Evolutionary conservation across 108 stramenopile genomes (phyloP), one percentile per base, ranked within the genome.

Genomic region (Pseudonitzschia pungens): DNA sequence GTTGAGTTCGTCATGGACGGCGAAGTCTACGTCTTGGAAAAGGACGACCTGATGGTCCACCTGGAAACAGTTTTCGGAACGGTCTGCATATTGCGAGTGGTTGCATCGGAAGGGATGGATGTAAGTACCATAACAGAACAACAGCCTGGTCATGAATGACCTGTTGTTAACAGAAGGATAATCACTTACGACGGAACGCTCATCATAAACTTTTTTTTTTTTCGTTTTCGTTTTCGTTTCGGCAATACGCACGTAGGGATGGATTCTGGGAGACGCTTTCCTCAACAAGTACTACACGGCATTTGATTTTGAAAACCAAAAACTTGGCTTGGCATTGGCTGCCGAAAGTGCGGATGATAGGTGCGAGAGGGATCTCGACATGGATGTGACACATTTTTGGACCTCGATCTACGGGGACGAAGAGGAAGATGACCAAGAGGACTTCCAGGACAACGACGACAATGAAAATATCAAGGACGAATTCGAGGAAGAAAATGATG

Each of bases 231-330:
- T 45, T 12, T 68, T 21, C 8, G 20, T 51, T 36, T 73, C 48
- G 15, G 24, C 70, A 29, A 5, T 18, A 50, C 18, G 16, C 16
- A 71, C 57, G n/a, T 92, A 93, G 44, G 77, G 93, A 41, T 98
- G 97, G 96, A 96, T 98, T 71, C 75, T 99, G 67, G 99, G 99
- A 36, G 98, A 98, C 81, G 87, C 93, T 26, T 99, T 99, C 75
- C 86, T 99, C 76, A 89, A 94, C 56, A 86, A 97, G 86, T 98
- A 95, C 84, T 98, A 97, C 86, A 82, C 92, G 36, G 94, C 90
- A 42, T 99, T 96, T 81, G 97, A 99, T 85, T 86, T 91, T 70
- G 81, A 69, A 26, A 81, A 89, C n/a, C 65, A 87, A 69, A 87
- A 85, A 28, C 82, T 97, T 33, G 97, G 98, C 12, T 89, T 98